Base-by-base conservation (phyloP, 2,329 filamentous ascomycete species). In the Beauveria rudraprayagi region DNA sequence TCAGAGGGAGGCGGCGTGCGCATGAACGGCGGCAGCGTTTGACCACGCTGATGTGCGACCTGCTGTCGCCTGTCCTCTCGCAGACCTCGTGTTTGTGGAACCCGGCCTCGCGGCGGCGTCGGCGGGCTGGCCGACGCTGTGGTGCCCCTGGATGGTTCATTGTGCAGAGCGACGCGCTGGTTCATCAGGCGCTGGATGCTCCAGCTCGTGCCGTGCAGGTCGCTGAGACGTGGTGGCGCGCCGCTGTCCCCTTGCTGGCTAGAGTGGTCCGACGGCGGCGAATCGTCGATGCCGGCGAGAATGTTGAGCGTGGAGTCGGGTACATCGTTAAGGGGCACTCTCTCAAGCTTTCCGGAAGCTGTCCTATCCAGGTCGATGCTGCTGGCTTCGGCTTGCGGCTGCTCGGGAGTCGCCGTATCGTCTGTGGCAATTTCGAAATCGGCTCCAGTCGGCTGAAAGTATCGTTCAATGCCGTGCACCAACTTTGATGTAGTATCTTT, bases 391-490 rank as follows among this genome's bases (percentile, higher is more conserved):
- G 17, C 5, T 22, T 37, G 44, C 17, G 8, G 43, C 14, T 28
- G 24, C 44, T 46, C 58, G 10, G 61, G 37, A 10, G 68, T 73
- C 46, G 71, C 71, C 17, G 73, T 74, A 41, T 72, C 66, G 64
- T 75, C 73, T 28, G 64, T 69, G 55, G 70, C 70, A 65, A 75
- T 75, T 19, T 71, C 63, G 47, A 75, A 72, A 19, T 67, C 65
- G 37, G 40, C 7, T 14, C 60, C 58, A 17, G 59, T 64, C 8
- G 67, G 64, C 28, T 63, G 67, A 43, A 75, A 71, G 63, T 73
- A 75, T 37, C 63, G 66, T 34, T 69, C 66, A 58, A 75, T 75
- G 17, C 61, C 61, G 4, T n/a, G 48, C 2, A 28, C 17, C 16
- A 17, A 10, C 30, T 47, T 53, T 16, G 19, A 1, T 2, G 19